Conservation (phyloP, 2,329 filamentous ascomycete species). For the Cyanodermella asteris region DNA sequence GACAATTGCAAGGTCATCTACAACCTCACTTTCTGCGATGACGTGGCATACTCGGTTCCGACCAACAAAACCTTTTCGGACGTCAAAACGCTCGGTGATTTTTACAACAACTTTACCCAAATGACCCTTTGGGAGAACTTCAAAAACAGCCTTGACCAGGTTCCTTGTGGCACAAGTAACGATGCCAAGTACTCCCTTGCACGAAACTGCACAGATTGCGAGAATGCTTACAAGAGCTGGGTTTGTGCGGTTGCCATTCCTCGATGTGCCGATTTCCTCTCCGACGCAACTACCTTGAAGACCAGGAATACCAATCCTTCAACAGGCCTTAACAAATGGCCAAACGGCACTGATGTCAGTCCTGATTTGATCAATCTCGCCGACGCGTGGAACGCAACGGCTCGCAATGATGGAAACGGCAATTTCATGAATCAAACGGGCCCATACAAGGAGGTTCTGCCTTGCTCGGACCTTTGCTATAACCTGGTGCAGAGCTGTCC, state of each 20-base stretch:
- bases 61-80: conserved; percentile 46
- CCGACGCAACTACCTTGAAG: no score
- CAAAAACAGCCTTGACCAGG: conserved; percentile 57
- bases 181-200: conserved; percentile 65
- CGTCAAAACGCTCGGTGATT: conserved; percentile 36
- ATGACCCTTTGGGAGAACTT: conserved; percentile 58
- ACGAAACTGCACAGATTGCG: conserved; percentile 54
- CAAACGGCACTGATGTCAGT: no score
- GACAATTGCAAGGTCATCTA: conserved; percentile 70
- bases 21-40: conserved; percentile 70
- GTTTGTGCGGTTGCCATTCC: conserved; percentile 85
- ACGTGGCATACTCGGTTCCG: conserved; percentile 80
- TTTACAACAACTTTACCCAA: conserved; percentile 59
- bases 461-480: conserved; percentile 75
- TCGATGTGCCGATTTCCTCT: conserved; percentile 67
- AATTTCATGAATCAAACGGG: conserved; percentile 52
- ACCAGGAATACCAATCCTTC: no score
- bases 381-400: no score
- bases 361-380: no score
- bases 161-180: conserved; percentile 57
- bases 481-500: conserved; percentile 71
- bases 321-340: no score
- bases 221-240: conserved; percentile 71
- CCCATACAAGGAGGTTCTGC: conserved; percentile 82
- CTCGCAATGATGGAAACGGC: no score